phyloP scores from a whole-genome alignment of 352 stramenopile genomes.

The Aphanomyces euteiches region DNA sequence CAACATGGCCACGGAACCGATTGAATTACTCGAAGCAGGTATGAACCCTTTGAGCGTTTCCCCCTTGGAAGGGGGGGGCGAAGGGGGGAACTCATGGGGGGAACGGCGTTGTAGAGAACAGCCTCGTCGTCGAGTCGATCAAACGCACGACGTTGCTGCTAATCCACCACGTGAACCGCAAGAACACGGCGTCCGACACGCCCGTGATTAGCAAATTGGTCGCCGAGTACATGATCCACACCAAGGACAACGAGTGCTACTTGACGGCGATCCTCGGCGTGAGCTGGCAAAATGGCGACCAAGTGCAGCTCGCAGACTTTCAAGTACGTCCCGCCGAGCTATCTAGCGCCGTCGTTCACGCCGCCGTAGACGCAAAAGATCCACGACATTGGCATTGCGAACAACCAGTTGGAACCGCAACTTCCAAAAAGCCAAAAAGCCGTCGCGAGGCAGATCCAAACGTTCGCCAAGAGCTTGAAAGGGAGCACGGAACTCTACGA shows the following conservation, averaged over 20 bases:
- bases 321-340: not conserved
- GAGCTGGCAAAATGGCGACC: constrained; percentile 27
- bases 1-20: constrained; percentile 22
- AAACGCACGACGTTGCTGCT: constrained; percentile 21
- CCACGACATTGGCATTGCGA: not conserved
- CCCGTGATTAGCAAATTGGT: constrained; percentile 25
- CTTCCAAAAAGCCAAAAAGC: constrained; percentile 10
- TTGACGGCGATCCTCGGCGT: constrained; percentile 25
- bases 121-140: constrained; percentile 23
- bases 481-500: constrained; percentile 18
- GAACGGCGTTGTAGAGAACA: constrained; percentile 13
- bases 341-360: not conserved
- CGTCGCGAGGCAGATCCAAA: constrained; percentile 2
- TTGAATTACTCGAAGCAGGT: constrained; percentile 26
- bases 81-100: not conserved
- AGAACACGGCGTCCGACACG: constrained; percentile 11
- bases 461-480: constrained; percentile 25
- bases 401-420: not conserved
- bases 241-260: constrained; percentile 26
- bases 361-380: not conserved
- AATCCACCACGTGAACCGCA: constrained; percentile 23
- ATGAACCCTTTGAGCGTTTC: not conserved
- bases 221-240: constrained; percentile 28
- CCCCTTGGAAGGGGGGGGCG: not conserved
- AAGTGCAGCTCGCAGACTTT: constrained; percentile 21